phyloP scores from a whole-genome alignment of 768 basidiomycete genomes.

The Holtermannia corniformis region DNA sequence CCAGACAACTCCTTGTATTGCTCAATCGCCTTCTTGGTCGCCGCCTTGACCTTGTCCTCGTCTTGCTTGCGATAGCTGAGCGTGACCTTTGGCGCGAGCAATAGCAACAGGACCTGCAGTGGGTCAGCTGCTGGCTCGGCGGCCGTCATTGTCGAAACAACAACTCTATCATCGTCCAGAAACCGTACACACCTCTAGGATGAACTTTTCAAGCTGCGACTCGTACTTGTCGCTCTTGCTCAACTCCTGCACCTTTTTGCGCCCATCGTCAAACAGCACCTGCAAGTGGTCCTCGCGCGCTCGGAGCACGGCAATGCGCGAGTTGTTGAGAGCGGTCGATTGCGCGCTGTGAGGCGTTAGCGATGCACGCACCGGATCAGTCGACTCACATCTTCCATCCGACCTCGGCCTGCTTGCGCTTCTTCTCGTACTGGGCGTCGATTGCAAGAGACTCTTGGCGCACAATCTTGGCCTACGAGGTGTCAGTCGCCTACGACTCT shows the following conservation, averaged over 20 bases:
- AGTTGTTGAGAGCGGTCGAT: slow-evolving; percentile 93
- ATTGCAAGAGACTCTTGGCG: slow-evolving; percentile 92
- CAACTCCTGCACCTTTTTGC: slow-evolving; percentile 55
- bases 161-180: background rate
- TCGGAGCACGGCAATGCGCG: slow-evolving; percentile 79
- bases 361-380: background rate
- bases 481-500: background rate
- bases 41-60: slow-evolving; percentile 51
- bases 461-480: slow-evolving; percentile 78
- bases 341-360: slow-evolving; percentile 55
- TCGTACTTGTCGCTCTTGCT: slow-evolving; percentile 54
- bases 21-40: slow-evolving; percentile 55
- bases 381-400: slow-evolving; percentile 84
- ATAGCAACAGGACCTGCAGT: slow-evolving; percentile 57
- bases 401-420: slow-evolving; percentile 82
- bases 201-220: slow-evolving; percentile 71
- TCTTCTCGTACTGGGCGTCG: slow-evolving; percentile 91
- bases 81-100: slow-evolving; percentile 65
- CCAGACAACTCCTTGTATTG: slow-evolving; percentile 74
- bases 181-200: slow-evolving; percentile 54
- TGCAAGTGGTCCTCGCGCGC: slow-evolving; percentile 86
- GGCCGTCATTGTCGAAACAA: background rate
- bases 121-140: too few relatives aligned
- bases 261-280: slow-evolving; percentile 69
- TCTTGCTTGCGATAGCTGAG: slow-evolving; percentile 64